A percentile compares a stretch with the other conserved stretches of the same genome.
Conservation (phyloP, 805 yeast species). For the Starmerella stellata region DNA sequence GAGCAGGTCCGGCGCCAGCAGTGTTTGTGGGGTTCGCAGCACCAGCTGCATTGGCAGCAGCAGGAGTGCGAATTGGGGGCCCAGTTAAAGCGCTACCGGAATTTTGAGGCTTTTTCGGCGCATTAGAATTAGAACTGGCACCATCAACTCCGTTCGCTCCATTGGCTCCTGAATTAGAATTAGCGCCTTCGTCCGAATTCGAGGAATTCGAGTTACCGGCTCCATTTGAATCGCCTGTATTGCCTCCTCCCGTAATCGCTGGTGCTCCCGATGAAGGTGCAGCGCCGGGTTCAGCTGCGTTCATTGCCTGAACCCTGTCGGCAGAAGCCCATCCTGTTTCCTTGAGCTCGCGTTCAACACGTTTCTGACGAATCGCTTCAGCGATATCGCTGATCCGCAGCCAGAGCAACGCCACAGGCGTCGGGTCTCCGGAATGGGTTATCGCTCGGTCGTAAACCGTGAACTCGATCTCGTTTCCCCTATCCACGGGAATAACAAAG, state of each 20-base stretch:
- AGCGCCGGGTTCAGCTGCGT: neutral
- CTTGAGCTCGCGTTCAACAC: conserved; percentile 33
- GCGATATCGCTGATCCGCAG: conserved; percentile 74
- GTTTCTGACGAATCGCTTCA: conserved; percentile 85
- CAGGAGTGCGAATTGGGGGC: neutral
- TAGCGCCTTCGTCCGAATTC: conserved; percentile 1
- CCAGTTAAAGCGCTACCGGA: neutral
- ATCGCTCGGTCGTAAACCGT: conserved; percentile 67
- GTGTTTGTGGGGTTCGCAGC: neutral
- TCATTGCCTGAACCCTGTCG: conserved; percentile 27
- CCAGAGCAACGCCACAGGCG: conserved; percentile 88
- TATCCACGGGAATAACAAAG: conserved; percentile 63
- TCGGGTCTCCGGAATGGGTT: neutral
- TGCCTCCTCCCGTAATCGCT: neutral
- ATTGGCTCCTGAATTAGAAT: neutral
- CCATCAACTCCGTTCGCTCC: neutral
- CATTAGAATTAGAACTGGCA: neutral
- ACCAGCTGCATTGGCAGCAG: too few species aligned
- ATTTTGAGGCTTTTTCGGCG: neutral
- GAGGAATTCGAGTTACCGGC: neutral
- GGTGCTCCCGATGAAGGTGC: too few species aligned
- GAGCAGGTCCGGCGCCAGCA: neutral
- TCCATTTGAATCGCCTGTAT: neutral
- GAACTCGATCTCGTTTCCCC: conserved; percentile 81
- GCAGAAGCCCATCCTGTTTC: conserved; percentile 79